A percentile compares a stretch with the other conserved stretches of the same genome.
These are phyloP conservation scores for Suillus fuscotomentosus DNA, from an alignment of 768 basidiomycete genomes.

Conservation along the genomic window DNA sequence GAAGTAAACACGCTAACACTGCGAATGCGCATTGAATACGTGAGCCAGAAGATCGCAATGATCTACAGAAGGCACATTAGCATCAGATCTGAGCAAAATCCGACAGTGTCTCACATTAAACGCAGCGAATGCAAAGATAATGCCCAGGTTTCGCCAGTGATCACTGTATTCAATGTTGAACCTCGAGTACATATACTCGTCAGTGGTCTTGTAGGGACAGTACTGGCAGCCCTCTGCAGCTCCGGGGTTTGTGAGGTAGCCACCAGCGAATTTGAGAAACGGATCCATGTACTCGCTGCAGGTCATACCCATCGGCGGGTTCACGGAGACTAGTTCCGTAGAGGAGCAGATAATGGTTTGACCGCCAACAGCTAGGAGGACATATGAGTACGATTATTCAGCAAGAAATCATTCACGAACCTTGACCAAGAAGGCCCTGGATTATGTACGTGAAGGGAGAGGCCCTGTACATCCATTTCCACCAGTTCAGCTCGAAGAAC, in stretches of 20 bases:
- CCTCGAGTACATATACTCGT: slow-evolving; percentile 39
- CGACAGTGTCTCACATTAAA: slow-evolving; percentile 40
- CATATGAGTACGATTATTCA: not conserved
- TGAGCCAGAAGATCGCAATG: slow-evolving; percentile 18
- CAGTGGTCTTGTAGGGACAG: slow-evolving; percentile 58
- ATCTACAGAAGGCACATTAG: slow-evolving; percentile 11
- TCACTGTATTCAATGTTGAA: slow-evolving; percentile 64
- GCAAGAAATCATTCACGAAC: slow-evolving; percentile 32
- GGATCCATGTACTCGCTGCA: slow-evolving; percentile 45
- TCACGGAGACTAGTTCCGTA: slow-evolving; percentile 59
- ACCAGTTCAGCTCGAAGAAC: slow-evolving; percentile 60
- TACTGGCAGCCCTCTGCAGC: slow-evolving; percentile 42
- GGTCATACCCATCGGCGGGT: slow-evolving; percentile 43
- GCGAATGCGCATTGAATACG: slow-evolving; percentile 26
- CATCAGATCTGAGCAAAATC: not conserved
- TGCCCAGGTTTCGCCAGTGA: slow-evolving; percentile 47
- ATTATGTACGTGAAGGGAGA: slow-evolving; percentile 59
- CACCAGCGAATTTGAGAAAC: slow-evolving; percentile 42
- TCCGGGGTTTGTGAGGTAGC: slow-evolving; percentile 43
- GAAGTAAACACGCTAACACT: slow-evolving; percentile 13
- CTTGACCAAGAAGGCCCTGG: slow-evolving; percentile 42
- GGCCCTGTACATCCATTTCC: slow-evolving; percentile 66
- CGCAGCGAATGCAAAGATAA: slow-evolving; percentile 41
- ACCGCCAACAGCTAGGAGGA: slow-evolving; percentile 45
- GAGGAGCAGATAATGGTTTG: slow-evolving; percentile 51